Evolutionary conservation across 768 basidiomycete genomes (phyloP).

Genomic region (Leccinum truebloodii): DNA sequence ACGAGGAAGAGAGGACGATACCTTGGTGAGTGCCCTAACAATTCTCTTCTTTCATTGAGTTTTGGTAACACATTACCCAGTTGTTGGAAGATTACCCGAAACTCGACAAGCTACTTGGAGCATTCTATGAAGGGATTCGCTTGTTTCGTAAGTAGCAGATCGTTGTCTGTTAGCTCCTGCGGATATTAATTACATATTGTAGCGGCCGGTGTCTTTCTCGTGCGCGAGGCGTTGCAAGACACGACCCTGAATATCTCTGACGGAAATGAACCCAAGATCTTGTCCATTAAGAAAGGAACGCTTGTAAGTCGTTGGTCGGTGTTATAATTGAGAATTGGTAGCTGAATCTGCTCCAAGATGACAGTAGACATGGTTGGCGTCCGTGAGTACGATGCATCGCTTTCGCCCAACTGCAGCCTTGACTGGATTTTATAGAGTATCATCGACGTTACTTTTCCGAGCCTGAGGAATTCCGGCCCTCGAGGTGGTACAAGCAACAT

Average conservation of each 20-base stretch:
- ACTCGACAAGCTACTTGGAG: conserved; percentile 32
- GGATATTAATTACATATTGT: not conserved
- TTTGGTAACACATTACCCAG: conserved; percentile 2
- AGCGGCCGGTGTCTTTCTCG: conserved; percentile 34
- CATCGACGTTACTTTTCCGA: conserved; percentile 38
- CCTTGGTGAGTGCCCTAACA: conserved; percentile 14
- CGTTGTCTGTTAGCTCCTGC: not conserved
- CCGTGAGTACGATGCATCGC: conserved; percentile 18
- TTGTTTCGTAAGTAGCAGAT: conserved; percentile 33
- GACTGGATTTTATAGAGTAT: conserved; percentile 33
- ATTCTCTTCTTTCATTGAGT: not conserved
- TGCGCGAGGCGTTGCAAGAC: conserved; percentile 33
- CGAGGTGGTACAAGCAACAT: conserved; percentile 38
- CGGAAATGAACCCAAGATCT: conserved; percentile 14
- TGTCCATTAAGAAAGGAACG: conserved; percentile 27
- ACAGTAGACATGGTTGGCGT: conserved; percentile 34
- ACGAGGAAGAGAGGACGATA: conserved; percentile 17
- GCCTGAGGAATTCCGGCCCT: conserved; percentile 38
- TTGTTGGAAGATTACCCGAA: conserved; percentile 27
- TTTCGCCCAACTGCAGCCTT: not conserved
- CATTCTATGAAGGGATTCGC: conserved; percentile 35
- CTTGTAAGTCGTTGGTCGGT: conserved; percentile 9
- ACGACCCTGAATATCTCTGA: conserved; percentile 23
- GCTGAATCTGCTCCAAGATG: conserved; percentile 14
- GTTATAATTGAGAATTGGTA: not conserved